Evolutionary conservation across 306 rosid species (phyloP).

Genomic region (Vigna unguiculata): DNA sequence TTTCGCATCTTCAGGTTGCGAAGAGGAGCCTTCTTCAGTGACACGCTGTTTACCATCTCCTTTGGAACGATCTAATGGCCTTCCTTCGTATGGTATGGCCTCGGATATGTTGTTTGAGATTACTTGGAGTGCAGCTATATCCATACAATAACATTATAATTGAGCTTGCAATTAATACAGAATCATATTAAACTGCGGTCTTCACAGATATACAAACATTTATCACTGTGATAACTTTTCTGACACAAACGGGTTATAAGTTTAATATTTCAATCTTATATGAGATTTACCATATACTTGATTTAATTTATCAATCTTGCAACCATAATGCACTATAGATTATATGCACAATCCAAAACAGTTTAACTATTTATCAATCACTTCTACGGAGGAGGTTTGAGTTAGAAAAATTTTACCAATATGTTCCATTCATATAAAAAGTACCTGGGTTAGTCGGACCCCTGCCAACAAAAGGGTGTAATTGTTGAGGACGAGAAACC

Average conservation of each 20-base stretch:
- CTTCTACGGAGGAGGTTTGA: background rate
- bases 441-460: conserved; percentile 80
- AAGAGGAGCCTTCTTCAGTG: conserved; percentile 73
- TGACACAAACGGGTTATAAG: conserved; percentile 15
- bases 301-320: conserved; percentile 20
- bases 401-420: conserved; percentile 16
- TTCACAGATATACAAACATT: conserved; percentile 27
- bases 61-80: conserved; percentile 65
- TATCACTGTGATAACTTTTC: conserved; percentile 7
- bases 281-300: conserved; percentile 4
- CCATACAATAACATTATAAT: conserved; percentile 41
- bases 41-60: conserved; percentile 75
- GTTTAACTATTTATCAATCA: conserved; percentile 29
- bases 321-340: conserved; percentile 7
- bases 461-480: conserved; percentile 70
- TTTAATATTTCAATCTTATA: conserved; percentile 30
- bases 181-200: conserved; percentile 8
- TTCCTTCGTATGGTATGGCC: conserved; percentile 62
- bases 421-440: conserved; percentile 31
- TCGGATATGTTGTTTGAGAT: conserved; percentile 62
- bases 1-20: conserved; percentile 76
- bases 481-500: conserved; percentile 76
- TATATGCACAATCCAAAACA: conserved; percentile 15
- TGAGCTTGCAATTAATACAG: conserved; percentile 3
- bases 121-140: conserved; percentile 61